phyloP scores from a whole-genome alignment of 108 stramenopile species.

The Fistulifera solaris region DNA sequence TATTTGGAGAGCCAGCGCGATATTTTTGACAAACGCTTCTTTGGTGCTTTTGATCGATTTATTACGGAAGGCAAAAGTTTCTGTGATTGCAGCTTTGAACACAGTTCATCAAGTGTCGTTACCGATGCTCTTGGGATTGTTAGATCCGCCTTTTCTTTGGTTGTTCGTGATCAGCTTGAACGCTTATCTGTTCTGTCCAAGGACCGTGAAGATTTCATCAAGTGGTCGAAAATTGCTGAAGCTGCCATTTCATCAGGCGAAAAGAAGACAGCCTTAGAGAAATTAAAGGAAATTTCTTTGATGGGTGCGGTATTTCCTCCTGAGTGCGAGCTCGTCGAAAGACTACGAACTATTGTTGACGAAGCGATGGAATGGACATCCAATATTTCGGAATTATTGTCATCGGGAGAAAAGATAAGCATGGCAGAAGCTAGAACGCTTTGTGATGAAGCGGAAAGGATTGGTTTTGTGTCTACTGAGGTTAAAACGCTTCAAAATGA shows the following conservation, averaged over 20 bases:
- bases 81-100: slow-evolving; percentile 10
- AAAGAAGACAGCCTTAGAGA: slow-evolving; percentile 44
- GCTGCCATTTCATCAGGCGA: slow-evolving; percentile 35
- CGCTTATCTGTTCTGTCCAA: slow-evolving; percentile 33
- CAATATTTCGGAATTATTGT: slow-evolving; percentile 17
- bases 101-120: no score
- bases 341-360: slow-evolving; percentile 32
- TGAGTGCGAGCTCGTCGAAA: slow-evolving; percentile 51
- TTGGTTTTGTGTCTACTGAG: slow-evolving; percentile 45
- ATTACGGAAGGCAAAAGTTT: slow-evolving; percentile 39
- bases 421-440: slow-evolving; percentile 46
- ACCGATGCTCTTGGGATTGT: no score
- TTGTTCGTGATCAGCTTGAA: slow-evolving; percentile 45
- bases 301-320: slow-evolving; percentile 39
- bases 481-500: slow-evolving; percentile 39
- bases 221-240: slow-evolving; percentile 47
- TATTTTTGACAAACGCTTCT: slow-evolving; percentile 44
- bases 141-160: slow-evolving; percentile 1
- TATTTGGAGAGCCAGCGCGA: slow-evolving; percentile 34
- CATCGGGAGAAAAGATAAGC: slow-evolving; percentile 35
- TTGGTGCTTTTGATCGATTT: slow-evolving; percentile 55
- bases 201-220: slow-evolving; percentile 46
- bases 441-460: slow-evolving; percentile 43
- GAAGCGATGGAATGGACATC: slow-evolving; percentile 36
- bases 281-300: slow-evolving; percentile 34